Percentiles rank a stretch among this genome's conserved stretches.
Evolutionary conservation across 1,284 basidiomycete genomes (phyloP).

Genomic region (Pholiota adiposa): DNA sequence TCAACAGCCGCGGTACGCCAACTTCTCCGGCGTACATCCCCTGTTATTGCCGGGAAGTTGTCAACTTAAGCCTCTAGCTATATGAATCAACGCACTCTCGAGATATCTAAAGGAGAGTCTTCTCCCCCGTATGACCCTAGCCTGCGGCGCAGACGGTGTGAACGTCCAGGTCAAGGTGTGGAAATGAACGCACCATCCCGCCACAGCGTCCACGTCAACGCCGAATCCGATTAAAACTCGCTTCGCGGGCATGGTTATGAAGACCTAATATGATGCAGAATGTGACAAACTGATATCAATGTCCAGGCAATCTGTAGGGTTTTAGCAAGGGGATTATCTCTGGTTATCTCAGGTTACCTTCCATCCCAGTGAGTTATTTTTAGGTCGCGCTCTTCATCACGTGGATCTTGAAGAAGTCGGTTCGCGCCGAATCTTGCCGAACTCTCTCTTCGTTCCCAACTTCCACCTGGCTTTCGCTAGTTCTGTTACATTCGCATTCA

Average conservation of each 20-base stretch:
- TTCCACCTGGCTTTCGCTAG: too few relatives aligned
- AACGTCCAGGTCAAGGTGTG: background rate
- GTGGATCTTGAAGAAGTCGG: too few relatives aligned
- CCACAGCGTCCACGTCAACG: slow-evolving; percentile 68
- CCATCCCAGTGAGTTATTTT: too few relatives aligned
- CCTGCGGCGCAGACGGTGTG: slow-evolving; percentile 42
- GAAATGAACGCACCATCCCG: slow-evolving; percentile 52
- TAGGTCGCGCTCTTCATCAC: too few relatives aligned
- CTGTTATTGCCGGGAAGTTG: slow-evolving; percentile 30
- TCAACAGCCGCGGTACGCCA: slow-evolving; percentile 68
- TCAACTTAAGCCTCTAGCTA: background rate
- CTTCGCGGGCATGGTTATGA: slow-evolving; percentile 43
- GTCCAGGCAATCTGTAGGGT: too few relatives aligned
- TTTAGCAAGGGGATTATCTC: too few relatives aligned
- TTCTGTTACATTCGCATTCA: too few relatives aligned
- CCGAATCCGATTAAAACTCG: slow-evolving; percentile 55
- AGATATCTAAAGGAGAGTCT: slow-evolving; percentile 68
- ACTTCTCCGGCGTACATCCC: slow-evolving; percentile 79
- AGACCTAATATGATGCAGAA: background rate
- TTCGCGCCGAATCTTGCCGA: too few relatives aligned
- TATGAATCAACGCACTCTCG: slow-evolving; percentile 43
- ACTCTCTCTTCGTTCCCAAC: too few relatives aligned
- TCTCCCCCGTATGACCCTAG: slow-evolving; percentile 74
- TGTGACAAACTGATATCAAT: too few relatives aligned
- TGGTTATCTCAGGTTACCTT: too few relatives aligned